Conservation (phyloP, 352 stramenopile genomes). For the Phytophthora pistaciae region DNA sequence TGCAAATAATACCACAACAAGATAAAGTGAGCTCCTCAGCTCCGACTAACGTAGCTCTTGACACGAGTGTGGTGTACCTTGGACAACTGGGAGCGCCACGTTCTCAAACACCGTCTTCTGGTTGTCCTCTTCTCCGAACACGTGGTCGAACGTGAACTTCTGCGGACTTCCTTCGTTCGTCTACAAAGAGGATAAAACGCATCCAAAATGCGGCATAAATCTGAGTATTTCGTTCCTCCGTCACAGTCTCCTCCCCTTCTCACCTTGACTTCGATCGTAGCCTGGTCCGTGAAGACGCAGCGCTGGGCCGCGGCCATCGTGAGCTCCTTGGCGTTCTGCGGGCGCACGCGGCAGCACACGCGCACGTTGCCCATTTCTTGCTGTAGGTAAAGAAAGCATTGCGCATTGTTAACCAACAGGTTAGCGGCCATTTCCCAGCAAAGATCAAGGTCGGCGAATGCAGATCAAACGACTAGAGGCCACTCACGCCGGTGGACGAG, state of each 20-base stretch:
- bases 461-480: neutral
- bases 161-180: conserved; percentile 64
- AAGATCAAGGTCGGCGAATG: neutral
- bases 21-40: neutral
- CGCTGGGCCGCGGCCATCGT: conserved; percentile 65
- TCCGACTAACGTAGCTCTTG: neutral
- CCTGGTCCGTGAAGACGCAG: conserved; percentile 59
- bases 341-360: conserved; percentile 86
- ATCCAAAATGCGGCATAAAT: neutral
- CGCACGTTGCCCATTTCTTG: conserved; percentile 70
- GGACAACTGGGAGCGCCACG: conserved; percentile 87
- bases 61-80: conserved; percentile 57
- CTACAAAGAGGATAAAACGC: conserved; percentile 21
- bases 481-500: conserved; percentile 26
- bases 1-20: conserved; percentile 27
- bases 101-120: conserved; percentile 92
- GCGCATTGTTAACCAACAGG: neutral
- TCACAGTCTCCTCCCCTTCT: neutral
- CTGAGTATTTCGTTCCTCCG: neutral
- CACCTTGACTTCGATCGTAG: conserved; percentile 79
- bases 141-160: conserved; percentile 91
- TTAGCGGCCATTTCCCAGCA: conserved; percentile 2
- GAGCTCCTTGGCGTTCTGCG: conserved; percentile 84
- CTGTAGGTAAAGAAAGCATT: conserved; percentile 20
- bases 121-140: conserved; percentile 85